Conservation (phyloP, 306 rosid genomes). For the Begonia peltatifolia region DNA sequence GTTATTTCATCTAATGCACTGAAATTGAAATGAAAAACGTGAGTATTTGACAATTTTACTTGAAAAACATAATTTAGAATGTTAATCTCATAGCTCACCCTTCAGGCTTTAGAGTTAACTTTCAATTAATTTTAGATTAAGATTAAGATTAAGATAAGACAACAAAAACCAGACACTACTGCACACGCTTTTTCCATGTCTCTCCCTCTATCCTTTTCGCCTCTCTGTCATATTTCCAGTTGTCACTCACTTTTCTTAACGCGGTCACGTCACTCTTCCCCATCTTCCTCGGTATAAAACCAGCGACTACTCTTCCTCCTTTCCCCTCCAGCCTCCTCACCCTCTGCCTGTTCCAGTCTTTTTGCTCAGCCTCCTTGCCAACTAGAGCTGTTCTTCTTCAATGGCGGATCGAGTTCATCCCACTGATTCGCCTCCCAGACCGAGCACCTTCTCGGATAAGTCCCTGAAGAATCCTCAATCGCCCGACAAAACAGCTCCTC, state of each 20-base stretch:
- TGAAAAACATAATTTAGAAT: too few relatives aligned
- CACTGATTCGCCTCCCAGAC: slow-evolving; percentile 9
- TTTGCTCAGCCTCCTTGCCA: background rate
- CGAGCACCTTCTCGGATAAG: background rate
- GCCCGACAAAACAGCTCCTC: slow-evolving; percentile 28
- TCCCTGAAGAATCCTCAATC: background rate
- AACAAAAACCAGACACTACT: slow-evolving; percentile 1
- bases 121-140: too few relatives aligned
- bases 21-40: too few relatives aligned
- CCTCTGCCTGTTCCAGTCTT: too few relatives aligned
- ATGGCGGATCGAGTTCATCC: slow-evolving; percentile 81
- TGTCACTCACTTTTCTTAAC: background rate
- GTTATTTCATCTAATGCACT: too few relatives aligned
- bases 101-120: too few relatives aligned
- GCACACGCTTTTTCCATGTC: background rate
- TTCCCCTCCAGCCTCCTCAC: too few relatives aligned
- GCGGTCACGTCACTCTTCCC: background rate
- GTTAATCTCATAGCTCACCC: too few relatives aligned
- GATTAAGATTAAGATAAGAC: too few relatives aligned
- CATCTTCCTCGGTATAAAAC: background rate
- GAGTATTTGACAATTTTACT: too few relatives aligned
- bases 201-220: background rate
- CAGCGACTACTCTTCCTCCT: background rate
- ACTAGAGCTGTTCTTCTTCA: background rate
- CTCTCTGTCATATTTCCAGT: background rate